Base-by-base conservation (phyloP, 78 protist species). In the Dictyostelium purpureum region DNA sequence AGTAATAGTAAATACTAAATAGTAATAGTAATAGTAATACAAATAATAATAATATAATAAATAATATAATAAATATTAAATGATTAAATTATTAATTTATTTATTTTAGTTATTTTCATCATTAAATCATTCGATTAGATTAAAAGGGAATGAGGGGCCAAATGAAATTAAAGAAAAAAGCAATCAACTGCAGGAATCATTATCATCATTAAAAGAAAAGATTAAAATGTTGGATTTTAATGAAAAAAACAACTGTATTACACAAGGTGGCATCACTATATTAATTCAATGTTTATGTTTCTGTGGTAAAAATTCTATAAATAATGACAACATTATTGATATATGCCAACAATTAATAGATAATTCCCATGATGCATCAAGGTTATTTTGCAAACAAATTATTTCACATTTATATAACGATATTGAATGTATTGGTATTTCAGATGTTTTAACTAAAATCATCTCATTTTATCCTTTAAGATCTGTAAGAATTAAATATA, bases 341-440 rank as follows among this genome's bases (percentile, higher is more conserved):
- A 85, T 85, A 28, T 59, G 65, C 1, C 80, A 70, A 73, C 56
- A 73, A 16, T 33, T 85, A 10, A 85, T 85, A 9, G 92, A 85
- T 33, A 85, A 85, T 45, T 56, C 61, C 0, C 92, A 85, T 61
- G 77, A 85, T 42, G 47, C 80, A 1, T 70, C 92, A 26, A 57
- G 92, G 28, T 38, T 85, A 35, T 85, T 85, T 85, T 85, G 92
- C 59, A 85, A 85, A 45, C 92, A 85, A 47, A 45, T 85, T 14
- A 37, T 85, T 0, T 21, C 47, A 12, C 92, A 85, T 73, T 33
- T 85, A 1, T 56, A 73, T 61, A 61, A 70, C 28, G 92, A 85
- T 24, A 73, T 85, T 6, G 92, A 85, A 47, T 85, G 92, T 85
- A 61, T 73, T 38, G 92, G 92, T 61, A 73, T 61, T 38, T 73